Base-by-base conservation (phyloP, 2,329 filamentous ascomycete species). In the Diaporthe capsici region DNA sequence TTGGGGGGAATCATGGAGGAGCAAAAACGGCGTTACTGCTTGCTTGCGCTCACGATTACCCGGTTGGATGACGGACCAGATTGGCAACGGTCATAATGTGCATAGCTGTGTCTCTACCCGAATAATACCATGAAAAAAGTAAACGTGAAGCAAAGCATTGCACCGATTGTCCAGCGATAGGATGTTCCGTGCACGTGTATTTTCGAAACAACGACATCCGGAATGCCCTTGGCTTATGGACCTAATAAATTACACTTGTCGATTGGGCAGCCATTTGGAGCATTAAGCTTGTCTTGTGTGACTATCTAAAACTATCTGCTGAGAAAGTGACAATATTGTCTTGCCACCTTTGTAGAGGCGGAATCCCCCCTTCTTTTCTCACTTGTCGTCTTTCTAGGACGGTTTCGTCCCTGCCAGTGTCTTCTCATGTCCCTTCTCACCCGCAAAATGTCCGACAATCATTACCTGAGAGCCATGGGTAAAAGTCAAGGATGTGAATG, bases 321-420 rank as follows among this genome's bases (percentile, higher is more conserved):
- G 65, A 55, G 47, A n/a, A 55, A 20, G 34, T 51, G 22, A 15
- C 49, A 55, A 31, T 3, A 2, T 9, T 39, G n/a, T 55, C 65
- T 88, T 88, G 75, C 80, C 58, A 42, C 80, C 58, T 74, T 8
- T 67, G 39, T 47, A 20, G 37, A 47, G 58, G 47, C 34, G 7
- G 31, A 34, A 20, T 20, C 25, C 47, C 37, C 28, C 71, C 28
- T 44, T 42, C 31, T 12, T 28, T 17, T 2, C 51, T 22, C 57
- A 12, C 55, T n/a, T 25, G 10, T 57, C 34, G 7, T 61, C 58
- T 55, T 70, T 31, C 9, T 25, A 4, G 39, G 65, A 47, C n/a
- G 9, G 7, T 22, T 65, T 9, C 13, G 49, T 70, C 34, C 34
- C 47, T 42, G 28, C 65, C 17, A 55, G 7, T 39, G 13, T 42